Conservation (phyloP, 257 asterid genomes). For the Nicotiana attenuata region DNA sequence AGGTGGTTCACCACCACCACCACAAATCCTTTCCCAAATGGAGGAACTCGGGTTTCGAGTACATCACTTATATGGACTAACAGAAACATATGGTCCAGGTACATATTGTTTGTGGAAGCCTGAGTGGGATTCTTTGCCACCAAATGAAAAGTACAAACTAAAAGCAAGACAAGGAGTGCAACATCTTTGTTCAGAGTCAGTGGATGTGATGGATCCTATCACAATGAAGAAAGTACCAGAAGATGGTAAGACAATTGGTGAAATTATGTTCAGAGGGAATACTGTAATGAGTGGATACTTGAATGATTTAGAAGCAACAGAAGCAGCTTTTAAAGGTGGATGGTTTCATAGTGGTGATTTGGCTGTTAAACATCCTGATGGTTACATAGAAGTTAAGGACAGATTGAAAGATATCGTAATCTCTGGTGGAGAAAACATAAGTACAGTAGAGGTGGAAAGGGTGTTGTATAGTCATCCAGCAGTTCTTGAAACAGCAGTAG, state of each 20-base stretch:
- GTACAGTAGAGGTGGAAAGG: conserved; percentile 33
- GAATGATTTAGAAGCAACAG: conserved; percentile 26
- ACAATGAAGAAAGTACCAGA: conserved; percentile 23
- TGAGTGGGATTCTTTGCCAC: conserved; percentile 36
- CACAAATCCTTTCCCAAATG: conserved; percentile 27
- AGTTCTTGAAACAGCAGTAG: conserved; percentile 38
- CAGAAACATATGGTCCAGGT: conserved; percentile 37
- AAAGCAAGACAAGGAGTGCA: conserved; percentile 36
- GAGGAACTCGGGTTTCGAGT: conserved; percentile 33
- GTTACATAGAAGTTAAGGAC: conserved; percentile 31
- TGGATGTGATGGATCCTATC: conserved; percentile 23
- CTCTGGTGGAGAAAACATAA: conserved; percentile 42
- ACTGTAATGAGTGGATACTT: conserved; percentile 40
- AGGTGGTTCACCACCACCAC: conserved; percentile 44
- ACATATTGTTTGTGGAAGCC: conserved; percentile 29
- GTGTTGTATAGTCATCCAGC: conserved; percentile 30
- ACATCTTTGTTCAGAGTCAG: conserved; percentile 24
- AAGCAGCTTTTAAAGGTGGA: conserved; percentile 30
- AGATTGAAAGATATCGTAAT: conserved; percentile 31
- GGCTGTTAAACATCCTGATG: conserved; percentile 36
- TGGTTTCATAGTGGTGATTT: conserved; percentile 39
- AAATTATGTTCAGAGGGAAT: conserved; percentile 34
- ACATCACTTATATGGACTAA: conserved; percentile 31
- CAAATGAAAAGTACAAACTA: conserved; percentile 16
- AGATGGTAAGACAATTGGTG: conserved; percentile 33